A percentile compares a stretch with the other conserved stretches of the same genome.
Evolutionary conservation across 1,284 basidiomycete species (phyloP).

Genomic region (Cutaneotrichosporon sp.): DNA sequence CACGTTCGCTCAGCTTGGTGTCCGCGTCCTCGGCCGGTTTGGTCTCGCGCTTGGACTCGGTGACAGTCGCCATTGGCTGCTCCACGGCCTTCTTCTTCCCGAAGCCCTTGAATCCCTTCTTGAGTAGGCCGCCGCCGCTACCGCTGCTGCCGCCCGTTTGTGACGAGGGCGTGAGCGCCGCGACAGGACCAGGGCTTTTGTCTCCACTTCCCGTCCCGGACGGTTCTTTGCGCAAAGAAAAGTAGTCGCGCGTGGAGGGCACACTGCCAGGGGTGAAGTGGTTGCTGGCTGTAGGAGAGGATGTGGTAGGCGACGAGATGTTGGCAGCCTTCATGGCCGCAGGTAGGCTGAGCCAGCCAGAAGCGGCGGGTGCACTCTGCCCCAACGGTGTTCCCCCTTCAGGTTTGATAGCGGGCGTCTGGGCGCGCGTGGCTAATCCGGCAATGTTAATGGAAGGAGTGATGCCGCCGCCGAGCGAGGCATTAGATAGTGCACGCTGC

Average conservation of each 20-base stretch:
- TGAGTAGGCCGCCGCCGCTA: constrained; percentile 5
- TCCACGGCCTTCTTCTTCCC: constrained; percentile 56
- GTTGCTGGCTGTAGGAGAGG: not conserved
- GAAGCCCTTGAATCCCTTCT: constrained; percentile 64
- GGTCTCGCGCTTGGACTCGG: constrained; percentile 27
- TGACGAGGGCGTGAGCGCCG: constrained; percentile 4
- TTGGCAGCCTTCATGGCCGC: constrained; percentile 1
- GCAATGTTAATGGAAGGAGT: constrained; percentile 53
- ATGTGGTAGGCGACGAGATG: not conserved
- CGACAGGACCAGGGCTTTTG: constrained; percentile 9
- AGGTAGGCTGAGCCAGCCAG: constrained; percentile 25
- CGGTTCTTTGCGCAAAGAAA: constrained; percentile 25
- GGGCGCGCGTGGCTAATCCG: constrained; percentile 61
- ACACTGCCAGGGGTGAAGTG: not conserved
- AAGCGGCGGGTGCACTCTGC: constrained; percentile 27
- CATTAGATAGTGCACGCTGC: constrained; percentile 24
- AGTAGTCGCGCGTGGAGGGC: constrained; percentile 33
- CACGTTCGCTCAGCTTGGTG: constrained; percentile 33
- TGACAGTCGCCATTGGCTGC: constrained; percentile 37
- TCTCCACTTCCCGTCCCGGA: not conserved
- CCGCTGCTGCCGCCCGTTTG: not conserved
- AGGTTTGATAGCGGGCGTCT: constrained; percentile 52
- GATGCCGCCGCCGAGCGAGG: constrained; percentile 17
- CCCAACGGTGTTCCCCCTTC: constrained; percentile 27
- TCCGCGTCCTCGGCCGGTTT: not conserved